These are phyloP conservation scores for Boletus pseudopeckii DNA, from an alignment of 768 basidiomycete genomes.

Conservation along the genomic window DNA sequence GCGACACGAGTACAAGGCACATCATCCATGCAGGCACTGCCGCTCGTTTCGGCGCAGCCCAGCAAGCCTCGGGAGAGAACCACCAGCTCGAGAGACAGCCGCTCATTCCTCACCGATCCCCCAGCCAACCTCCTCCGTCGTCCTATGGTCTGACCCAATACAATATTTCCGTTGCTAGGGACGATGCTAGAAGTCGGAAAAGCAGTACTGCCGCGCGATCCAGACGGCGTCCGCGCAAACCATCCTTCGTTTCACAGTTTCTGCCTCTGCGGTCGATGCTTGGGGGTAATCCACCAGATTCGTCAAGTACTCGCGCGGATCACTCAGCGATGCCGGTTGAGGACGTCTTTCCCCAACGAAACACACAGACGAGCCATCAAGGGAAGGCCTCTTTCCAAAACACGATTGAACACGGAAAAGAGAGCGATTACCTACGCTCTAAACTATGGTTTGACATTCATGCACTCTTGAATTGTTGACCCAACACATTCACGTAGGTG, in stretches of 20 bases:
- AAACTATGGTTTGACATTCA: slow-evolving; percentile 65
- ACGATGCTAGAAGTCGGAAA: slow-evolving; percentile 28
- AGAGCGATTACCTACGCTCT: slow-evolving; percentile 77
- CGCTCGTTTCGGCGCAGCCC: slow-evolving; percentile 4
- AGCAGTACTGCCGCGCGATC: slow-evolving; percentile 21
- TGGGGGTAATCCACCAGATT: slow-evolving; percentile 8
- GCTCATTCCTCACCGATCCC: slow-evolving; percentile 26
- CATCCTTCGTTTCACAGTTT: slow-evolving; percentile 35
- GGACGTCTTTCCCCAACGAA: slow-evolving; percentile 32
- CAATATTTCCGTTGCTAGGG: slow-evolving; percentile 5
- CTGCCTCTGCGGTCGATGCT: slow-evolving; percentile 27
- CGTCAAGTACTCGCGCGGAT: not conserved
- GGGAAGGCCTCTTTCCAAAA: slow-evolving; percentile 16
- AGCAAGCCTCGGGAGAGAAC: slow-evolving; percentile 6
- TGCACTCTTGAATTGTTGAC: not conserved
- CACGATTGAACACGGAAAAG: slow-evolving; percentile 40
- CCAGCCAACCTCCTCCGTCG: slow-evolving; percentile 14
- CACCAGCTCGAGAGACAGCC: slow-evolving; percentile 26
- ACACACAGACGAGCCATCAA: slow-evolving; percentile 2
- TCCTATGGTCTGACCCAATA: slow-evolving; percentile 19
- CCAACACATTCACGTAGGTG: slow-evolving; percentile 54
- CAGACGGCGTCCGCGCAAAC: slow-evolving; percentile 25
- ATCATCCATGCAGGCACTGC: not conserved
- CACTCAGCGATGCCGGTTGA: slow-evolving; percentile 36
- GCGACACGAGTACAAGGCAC: not conserved